phyloP scores from a whole-genome alignment of 495 filamentous ascomycete species.

The Stereocaulon alpinum region DNA sequence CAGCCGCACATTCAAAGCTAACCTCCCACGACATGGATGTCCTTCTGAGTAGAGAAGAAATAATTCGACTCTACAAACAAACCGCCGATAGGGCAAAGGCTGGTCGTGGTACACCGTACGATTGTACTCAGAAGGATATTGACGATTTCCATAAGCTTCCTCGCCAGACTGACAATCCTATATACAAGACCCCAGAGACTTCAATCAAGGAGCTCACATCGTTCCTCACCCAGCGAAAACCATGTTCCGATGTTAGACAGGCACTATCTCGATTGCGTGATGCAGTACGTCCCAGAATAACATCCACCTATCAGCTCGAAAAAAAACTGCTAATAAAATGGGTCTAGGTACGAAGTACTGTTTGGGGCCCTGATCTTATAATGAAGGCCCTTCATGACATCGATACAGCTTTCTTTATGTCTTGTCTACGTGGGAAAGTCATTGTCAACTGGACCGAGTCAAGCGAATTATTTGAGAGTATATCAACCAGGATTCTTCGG shows the following conservation, averaged over 20 bases:
- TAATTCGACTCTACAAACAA: neutral
- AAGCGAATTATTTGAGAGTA: neutral
- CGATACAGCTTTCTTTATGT: constrained; percentile 1
- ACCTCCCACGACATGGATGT: neutral
- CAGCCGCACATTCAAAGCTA: too few relatives aligned
- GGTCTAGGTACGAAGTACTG: neutral
- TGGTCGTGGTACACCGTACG: neutral
- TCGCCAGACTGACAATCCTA: neutral
- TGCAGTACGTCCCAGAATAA: neutral
- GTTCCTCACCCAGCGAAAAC: neutral
- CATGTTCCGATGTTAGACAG: neutral
- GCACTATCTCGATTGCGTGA: neutral
- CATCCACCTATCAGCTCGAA: neutral
- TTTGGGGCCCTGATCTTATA: neutral
- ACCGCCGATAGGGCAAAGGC: neutral
- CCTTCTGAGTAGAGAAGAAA: neutral
- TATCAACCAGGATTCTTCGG: neutral
- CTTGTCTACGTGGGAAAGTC: neutral
- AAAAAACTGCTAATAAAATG: neutral
- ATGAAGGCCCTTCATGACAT: constrained; percentile 5
- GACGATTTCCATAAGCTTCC: neutral
- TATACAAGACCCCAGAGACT: neutral
- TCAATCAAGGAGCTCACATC: neutral
- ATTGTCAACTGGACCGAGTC: neutral
- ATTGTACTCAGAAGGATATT: neutral